Conservation (phyloP, 1,284 basidiomycete genomes). For the Salmacisia buchloeana region DNA sequence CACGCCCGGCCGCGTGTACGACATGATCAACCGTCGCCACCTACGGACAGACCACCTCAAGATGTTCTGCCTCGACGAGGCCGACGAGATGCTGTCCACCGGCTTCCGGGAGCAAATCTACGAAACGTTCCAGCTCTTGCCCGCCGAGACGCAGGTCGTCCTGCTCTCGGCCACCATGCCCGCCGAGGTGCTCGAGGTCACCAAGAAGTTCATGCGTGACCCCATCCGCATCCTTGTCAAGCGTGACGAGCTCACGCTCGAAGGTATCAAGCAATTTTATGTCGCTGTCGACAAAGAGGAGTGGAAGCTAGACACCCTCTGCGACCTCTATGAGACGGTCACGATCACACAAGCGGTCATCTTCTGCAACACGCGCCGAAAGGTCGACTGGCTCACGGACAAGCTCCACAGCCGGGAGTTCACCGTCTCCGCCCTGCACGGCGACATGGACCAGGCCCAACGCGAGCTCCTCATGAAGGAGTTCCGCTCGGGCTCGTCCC, state of each 20-base stretch:
- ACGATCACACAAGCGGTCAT: slow-evolving; percentile 99
- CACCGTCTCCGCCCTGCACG: slow-evolving; percentile 59
- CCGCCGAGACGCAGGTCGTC: slow-evolving; percentile 30
- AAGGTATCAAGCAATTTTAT: slow-evolving; percentile 99
- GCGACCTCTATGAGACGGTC: slow-evolving; percentile 91
- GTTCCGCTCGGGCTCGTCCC: slow-evolving; percentile 77
- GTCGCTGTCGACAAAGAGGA: slow-evolving; percentile 99
- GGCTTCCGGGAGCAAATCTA: slow-evolving; percentile 99
- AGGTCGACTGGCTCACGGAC: slow-evolving; percentile 99
- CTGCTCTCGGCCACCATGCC: slow-evolving; percentile 85
- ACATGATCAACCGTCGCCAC: slow-evolving; percentile 95
- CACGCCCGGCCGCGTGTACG: slow-evolving; percentile 95
- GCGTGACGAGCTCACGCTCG: slow-evolving; percentile 97
- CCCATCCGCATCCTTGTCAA: slow-evolving; percentile 97
- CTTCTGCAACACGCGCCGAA: slow-evolving; percentile 97
- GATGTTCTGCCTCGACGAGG: slow-evolving; percentile 97
- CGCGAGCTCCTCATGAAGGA: slow-evolving; percentile 98
- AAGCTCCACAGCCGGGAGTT: slow-evolving; percentile 75
- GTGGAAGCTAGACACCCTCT: slow-evolving; percentile 99
- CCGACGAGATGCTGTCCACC: slow-evolving; percentile 93
- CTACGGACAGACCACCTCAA: slow-evolving; percentile 97
- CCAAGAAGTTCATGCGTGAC: slow-evolving; percentile 99
- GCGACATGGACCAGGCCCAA: slow-evolving; percentile 98
- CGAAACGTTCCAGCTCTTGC: slow-evolving; percentile 56
- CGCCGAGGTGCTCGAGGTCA: slow-evolving; percentile 98